Conservation (phyloP, 305 asterid species). For the Striga hermonthica region DNA sequence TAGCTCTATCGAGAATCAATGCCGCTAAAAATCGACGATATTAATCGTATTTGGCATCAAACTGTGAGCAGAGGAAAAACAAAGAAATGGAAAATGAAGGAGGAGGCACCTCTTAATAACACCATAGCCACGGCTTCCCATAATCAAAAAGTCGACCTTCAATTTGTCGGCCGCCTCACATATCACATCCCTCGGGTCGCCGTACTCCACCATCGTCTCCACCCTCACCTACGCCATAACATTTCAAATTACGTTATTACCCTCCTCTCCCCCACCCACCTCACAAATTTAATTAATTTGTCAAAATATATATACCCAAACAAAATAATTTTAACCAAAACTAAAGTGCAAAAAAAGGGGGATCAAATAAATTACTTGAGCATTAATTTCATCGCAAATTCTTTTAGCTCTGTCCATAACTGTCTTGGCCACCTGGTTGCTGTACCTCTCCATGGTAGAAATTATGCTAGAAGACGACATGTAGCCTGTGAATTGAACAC, state of each 20-base stretch:
- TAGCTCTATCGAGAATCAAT: too few relatives aligned
- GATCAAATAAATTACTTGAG: conserved; percentile 33
- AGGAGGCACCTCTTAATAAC: conserved; percentile 50
- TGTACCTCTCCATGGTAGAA: conserved; percentile 48
- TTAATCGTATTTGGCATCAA: too few relatives aligned
- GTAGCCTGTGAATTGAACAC: conserved; percentile 42
- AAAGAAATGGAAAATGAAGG: too few relatives aligned
- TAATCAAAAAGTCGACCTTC: conserved; percentile 56
- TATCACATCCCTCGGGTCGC: conserved; percentile 83
- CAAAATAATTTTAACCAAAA: too few relatives aligned
- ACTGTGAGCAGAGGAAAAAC: too few relatives aligned
- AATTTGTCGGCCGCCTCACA: conserved; percentile 55
- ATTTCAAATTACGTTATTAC: too few relatives aligned
- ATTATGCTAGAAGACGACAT: conserved; percentile 45
- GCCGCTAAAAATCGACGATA: too few relatives aligned
- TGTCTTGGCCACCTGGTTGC: conserved; percentile 42
- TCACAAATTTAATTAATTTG: too few relatives aligned
- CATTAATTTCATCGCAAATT: conserved; percentile 35
- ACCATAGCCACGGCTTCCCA: conserved; percentile 80
- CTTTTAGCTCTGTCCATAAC: conserved; percentile 49
- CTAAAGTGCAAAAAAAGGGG: too few relatives aligned
- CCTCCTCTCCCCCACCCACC: too few relatives aligned
- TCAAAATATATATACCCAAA: background rate
- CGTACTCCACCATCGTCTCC: conserved; percentile 58
- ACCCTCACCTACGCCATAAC: conserved; percentile 45